Evolutionary conservation across 768 basidiomycete species (phyloP), one percentile per base, ranked within the genome.

Genomic region (Suillus sp.): DNA sequence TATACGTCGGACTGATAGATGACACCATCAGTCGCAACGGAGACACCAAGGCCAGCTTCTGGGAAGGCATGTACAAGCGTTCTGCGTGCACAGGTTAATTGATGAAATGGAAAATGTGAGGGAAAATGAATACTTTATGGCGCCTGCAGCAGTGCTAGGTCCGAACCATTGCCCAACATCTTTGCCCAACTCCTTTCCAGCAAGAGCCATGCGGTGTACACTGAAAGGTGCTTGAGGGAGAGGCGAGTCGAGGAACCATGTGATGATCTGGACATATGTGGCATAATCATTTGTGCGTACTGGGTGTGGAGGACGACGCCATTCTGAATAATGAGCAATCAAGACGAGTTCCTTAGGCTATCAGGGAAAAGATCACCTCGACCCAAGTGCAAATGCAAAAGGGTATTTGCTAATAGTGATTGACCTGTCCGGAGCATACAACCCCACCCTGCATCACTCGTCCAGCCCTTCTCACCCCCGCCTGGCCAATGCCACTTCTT

Each of bases 91-190:
- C 22, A 3, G 32, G 6, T 74, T 38, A 64, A 65, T 40, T 30
- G 32, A 30, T 40, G 40, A 27, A 20, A 57, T 25, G 10, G 27
- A 61, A 57, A 1, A 51, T 20, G 14, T 35, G 9, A 22, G 51
- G 25, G 38, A 43, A 45, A 60, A 4, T 45, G 50, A n/a, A 62
- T 71, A 93, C 91, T 91, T 94, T 78, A 99, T 91, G 13, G 95
- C 96, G 42, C 96, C 95, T 9, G 96, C 95, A n/a, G 96, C 97
- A 0, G 93, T 95, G 71, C 93, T 96, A 0, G 96, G 96, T 0
- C 96, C 96, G 70, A 99, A 99, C 96, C 96, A 99, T 75, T 95
- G 91, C 1, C 96, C 96, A 0, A 98, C 91, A 67, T 95, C 93
- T 65, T 93, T 98, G 14, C 96, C 96, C 1, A 98, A 83, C 68